Evolutionary conservation across 2,329 filamentous ascomycete genomes (phyloP).

Genomic region (Exophiala sp.): DNA sequence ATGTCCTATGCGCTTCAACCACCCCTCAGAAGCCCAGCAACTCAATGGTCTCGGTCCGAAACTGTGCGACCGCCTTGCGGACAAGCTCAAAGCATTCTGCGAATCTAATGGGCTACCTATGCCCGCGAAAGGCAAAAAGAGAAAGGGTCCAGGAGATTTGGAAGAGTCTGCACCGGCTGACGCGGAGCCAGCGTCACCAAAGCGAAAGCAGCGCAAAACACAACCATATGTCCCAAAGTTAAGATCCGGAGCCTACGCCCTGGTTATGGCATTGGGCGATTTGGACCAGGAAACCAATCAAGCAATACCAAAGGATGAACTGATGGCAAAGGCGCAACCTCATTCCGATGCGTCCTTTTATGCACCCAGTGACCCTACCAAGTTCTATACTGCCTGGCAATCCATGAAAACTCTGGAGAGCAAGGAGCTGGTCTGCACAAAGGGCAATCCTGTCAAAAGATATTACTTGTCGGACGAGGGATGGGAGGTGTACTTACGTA

Average conservation of each 20-base stretch:
- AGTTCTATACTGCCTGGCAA: slow-evolving; percentile 76
- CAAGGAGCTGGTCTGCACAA: slow-evolving; percentile 71
- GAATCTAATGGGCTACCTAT: slow-evolving; percentile 64
- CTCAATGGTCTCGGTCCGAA: slow-evolving; percentile 73
- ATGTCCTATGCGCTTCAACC: slow-evolving; percentile 66
- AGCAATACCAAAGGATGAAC: slow-evolving; percentile 64
- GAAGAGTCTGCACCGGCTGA: slow-evolving; percentile 32
- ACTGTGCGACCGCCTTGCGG: slow-evolving; percentile 66
- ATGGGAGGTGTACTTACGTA: slow-evolving; percentile 65
- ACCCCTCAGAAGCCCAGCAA: slow-evolving; percentile 69
- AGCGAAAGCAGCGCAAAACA: slow-evolving; percentile 55
- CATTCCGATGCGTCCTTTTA: slow-evolving; percentile 72
- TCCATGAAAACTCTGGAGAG: slow-evolving; percentile 73
- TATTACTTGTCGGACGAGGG: slow-evolving; percentile 74
- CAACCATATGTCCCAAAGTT: slow-evolving; percentile 69
- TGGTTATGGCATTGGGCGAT: slow-evolving; percentile 64
- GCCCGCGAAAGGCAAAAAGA: slow-evolving; percentile 51
- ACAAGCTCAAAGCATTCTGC: slow-evolving; percentile 56
- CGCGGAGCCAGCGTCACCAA: slow-evolving; percentile 33
- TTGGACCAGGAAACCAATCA: slow-evolving; percentile 53
- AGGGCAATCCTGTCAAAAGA: slow-evolving; percentile 63
- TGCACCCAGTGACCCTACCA: slow-evolving; percentile 62
- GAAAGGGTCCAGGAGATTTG: slow-evolving; percentile 31
- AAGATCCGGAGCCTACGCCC: slow-evolving; percentile 70
- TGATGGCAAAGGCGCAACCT: slow-evolving; percentile 67